Base-by-base conservation (phyloP, 2,329 filamentous ascomycete genomes). In the Botrytis squamosa region DNA sequence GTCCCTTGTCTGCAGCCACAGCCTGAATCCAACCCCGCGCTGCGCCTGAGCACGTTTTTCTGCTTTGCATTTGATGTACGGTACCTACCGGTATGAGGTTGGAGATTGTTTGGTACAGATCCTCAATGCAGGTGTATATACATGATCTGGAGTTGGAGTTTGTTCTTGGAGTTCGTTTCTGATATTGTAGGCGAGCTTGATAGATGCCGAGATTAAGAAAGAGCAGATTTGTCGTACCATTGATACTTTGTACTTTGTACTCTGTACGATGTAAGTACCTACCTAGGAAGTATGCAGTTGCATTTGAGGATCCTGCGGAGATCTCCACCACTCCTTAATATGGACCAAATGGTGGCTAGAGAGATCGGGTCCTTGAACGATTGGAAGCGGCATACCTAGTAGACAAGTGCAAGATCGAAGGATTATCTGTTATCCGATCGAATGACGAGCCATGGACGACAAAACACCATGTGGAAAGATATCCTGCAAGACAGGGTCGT, bases 1-100 rank as follows among this genome's bases (percentile, higher is more conserved):
- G 40, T 65, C n/a, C 62, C n/a, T 29, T 64, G 38, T 64, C 62
- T 33, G 38, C 60, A 64, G 40, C 40, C 38, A 42, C 62, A 64
- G 62, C 4, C 40, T 44, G 40, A 44, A 62, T 52, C 38, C 36
- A 63, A 25, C 60, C 60, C 60, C 36, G 36, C 36, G 36, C 60
- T 40, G 60, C 60, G 52, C 12, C 60, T 40, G 60, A 22, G 52
- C 52, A 55, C 49, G 49, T 55, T 29, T n/a, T 55, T 14, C 14
- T 14, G 49, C 49, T 55, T 29, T 55, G 49, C 49, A 29, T 55
- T 16, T 55, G 52, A 63, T 40, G 10, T 63, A 8, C 22, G 22
- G 33, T 18, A 38, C 20, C 18, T 46, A 46, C 44, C 44, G 8
- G 25, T 63, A n/a, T 25, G 12, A 22, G 22, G 16, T 14, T 40